Percentiles rank a stretch among this genome's conserved stretches.
These are phyloP conservation scores for Beta lomatogona DNA, from an alignment of 179 eudicot genomes.

Conservation along the genomic window DNA sequence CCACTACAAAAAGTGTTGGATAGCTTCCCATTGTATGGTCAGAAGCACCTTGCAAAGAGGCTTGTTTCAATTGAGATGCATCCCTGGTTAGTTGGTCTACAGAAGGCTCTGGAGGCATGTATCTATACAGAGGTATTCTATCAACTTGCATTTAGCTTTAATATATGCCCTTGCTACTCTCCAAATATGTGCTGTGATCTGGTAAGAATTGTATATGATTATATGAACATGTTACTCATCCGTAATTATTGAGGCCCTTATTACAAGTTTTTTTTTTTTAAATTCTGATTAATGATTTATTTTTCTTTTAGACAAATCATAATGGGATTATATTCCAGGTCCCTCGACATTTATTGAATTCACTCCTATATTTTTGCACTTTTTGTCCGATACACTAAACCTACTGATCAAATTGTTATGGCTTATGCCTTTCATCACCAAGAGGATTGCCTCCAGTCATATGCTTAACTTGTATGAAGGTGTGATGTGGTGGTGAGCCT, in stretches of 20 bases:
- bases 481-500: not conserved
- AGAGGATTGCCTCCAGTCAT: not conserved
- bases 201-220: not conserved
- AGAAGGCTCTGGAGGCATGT: conserved; percentile 73
- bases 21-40: conserved; percentile 59
- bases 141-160: not conserved
- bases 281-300: not conserved
- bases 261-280: not conserved
- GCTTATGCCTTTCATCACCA: conserved; percentile 2
- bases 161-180: not conserved
- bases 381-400: not conserved
- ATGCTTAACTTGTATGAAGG: not conserved
- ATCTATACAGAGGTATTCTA: conserved; percentile 55
- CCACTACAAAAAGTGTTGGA: conserved; percentile 74
- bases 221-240: not conserved
- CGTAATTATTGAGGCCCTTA: not conserved
- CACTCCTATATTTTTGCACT: not conserved
- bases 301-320: not conserved
- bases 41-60: conserved; percentile 57
- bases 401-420: not conserved
- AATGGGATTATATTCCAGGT: not conserved
- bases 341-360: not conserved
- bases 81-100: conserved; percentile 81
- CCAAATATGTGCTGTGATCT: not conserved
- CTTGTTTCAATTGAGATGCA: conserved; percentile 77